Percentiles rank a stretch among this genome's conserved stretches.
Evolutionary conservation across 164 flowering plant genomes (phyloP).

Genomic region (Paratinospora sagittata): DNA sequence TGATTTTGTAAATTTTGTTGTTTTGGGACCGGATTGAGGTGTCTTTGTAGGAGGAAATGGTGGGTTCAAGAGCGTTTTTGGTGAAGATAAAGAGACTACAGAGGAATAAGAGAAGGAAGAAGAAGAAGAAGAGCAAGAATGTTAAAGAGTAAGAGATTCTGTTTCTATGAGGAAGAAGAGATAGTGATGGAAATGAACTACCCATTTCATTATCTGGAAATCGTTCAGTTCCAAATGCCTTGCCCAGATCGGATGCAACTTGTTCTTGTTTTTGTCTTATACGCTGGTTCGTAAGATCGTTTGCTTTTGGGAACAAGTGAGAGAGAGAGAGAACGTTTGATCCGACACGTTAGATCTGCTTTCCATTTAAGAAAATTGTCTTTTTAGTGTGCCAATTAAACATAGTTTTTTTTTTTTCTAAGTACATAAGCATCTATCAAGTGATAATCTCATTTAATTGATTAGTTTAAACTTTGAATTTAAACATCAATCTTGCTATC

Average conservation of each 20-base stretch:
- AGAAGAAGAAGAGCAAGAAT: constrained; percentile 6
- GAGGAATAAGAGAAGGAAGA: constrained; percentile 34
- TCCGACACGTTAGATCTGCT: too few species aligned
- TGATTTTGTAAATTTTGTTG: too few species aligned
- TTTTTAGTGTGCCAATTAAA: too few species aligned
- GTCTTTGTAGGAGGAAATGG: constrained; percentile 31
- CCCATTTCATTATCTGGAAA: neutral
- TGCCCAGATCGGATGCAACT: neutral
- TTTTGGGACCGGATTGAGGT: constrained; percentile 9
- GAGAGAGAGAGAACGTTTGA: neutral
- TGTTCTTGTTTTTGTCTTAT: too few species aligned
- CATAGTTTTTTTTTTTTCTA: too few species aligned
- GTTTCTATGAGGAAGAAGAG: constrained; percentile 8
- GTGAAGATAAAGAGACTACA: constrained; percentile 33
- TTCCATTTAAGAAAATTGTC: too few species aligned
- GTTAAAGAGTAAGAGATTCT: neutral
- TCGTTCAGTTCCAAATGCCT: neutral
- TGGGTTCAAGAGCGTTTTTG: constrained; percentile 39
- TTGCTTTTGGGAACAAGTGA: too few species aligned
- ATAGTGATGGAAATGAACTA: neutral
- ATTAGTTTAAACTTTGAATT: too few species aligned
- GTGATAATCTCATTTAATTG: too few species aligned
- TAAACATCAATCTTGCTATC: too few species aligned
- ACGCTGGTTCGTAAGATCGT: too few species aligned
- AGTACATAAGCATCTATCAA: too few species aligned